Base-by-base conservation (phyloP, 352 stramenopile species). In the Pythium myriotylum region DNA sequence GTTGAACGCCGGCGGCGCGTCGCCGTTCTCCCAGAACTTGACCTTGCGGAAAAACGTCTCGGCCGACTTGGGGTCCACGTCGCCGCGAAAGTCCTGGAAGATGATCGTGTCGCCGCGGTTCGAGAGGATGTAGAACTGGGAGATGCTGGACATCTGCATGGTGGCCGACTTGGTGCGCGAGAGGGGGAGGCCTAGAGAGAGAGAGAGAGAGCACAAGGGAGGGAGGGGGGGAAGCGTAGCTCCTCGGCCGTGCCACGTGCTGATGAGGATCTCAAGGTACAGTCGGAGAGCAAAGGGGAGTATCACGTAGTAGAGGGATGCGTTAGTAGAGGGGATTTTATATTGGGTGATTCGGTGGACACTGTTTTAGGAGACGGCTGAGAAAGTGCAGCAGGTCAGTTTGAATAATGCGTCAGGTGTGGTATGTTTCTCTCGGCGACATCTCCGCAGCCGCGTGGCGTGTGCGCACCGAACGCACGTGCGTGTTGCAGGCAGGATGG, bases 1-100 rank as follows among this genome's bases (percentile, higher is more conserved):
- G 54, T 98, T 84, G 74, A 99, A 99, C 39, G 98, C 92, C 37
- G 97, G 97, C 42, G 96, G 97, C 41, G 96, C 94, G 83, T 98
- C 96, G 40, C 94, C 95, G 50, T 91, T 93, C 56, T 99, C 94
- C 96, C 96, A 99, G 72, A 99, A 99, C 77, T 99, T 99, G 49
- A 99, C 94, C 74, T 99, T 99, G 54, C 96, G 94, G 84, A 99
- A 99, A 77, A 99, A 99, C 23, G 96, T 96, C 75, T 99, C 97
- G 59, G 95, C 85, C 49, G 87, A 91, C 48, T 91, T 94, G 39
- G 73, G 86, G 54, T 84, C 70, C 33, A 94, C 67, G 67, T 97
- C 89, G 35, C 90, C 95, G 29, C 96, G 91, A 71, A 98, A 99
- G 66, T 98, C 92, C 68, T 95, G 98, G 56, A 92, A 96, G 75